A percentile compares a stretch with the other conserved stretches of the same genome.
These are phyloP conservation scores for Cenchrus fungigraminus DNA, from an alignment of 176 grass and related monocot species.

Conservation along the genomic window DNA sequence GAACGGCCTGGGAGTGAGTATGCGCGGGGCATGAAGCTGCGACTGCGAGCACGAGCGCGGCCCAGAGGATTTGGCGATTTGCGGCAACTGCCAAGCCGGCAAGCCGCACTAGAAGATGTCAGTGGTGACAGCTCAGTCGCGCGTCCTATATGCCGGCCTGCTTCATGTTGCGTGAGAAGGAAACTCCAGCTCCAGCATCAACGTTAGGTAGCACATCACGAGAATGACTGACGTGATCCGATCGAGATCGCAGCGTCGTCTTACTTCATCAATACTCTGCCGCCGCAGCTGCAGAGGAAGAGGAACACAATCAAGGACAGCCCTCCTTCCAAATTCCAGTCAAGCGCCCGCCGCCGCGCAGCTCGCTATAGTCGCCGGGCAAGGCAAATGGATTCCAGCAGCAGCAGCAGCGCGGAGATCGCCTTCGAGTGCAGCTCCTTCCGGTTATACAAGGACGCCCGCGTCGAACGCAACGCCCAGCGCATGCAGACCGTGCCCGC, in stretches of 20 bases:
- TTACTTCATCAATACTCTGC: neutral
- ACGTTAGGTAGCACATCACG: neutral
- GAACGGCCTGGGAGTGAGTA: too few relatives aligned
- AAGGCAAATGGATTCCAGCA: constrained; percentile 33
- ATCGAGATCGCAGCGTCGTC: too few relatives aligned
- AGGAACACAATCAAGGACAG: neutral
- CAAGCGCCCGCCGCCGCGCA: neutral
- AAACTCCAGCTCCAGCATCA: too few relatives aligned
- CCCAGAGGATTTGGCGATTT: too few relatives aligned
- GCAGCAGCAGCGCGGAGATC: constrained; percentile 23
- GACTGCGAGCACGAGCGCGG: too few relatives aligned
- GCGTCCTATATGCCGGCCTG: too few relatives aligned
- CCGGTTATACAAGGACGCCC: constrained; percentile 45
- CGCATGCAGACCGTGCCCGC: constrained; percentile 22
- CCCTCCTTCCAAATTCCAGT: neutral
- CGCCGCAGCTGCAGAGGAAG: neutral
- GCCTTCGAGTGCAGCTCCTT: constrained; percentile 17
- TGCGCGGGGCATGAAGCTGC: too few relatives aligned
- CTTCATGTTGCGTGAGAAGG: too few relatives aligned
- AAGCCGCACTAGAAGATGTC: too few relatives aligned
- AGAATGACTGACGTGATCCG: neutral
- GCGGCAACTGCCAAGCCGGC: too few relatives aligned
- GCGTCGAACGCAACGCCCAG: neutral
- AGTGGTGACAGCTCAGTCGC: too few relatives aligned
- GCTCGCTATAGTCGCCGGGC: neutral